Percentiles rank a stretch among this genome's conserved stretches.
phyloP scores from a whole-genome alignment of 345 rosid species.

The Brassica cretica region DNA sequence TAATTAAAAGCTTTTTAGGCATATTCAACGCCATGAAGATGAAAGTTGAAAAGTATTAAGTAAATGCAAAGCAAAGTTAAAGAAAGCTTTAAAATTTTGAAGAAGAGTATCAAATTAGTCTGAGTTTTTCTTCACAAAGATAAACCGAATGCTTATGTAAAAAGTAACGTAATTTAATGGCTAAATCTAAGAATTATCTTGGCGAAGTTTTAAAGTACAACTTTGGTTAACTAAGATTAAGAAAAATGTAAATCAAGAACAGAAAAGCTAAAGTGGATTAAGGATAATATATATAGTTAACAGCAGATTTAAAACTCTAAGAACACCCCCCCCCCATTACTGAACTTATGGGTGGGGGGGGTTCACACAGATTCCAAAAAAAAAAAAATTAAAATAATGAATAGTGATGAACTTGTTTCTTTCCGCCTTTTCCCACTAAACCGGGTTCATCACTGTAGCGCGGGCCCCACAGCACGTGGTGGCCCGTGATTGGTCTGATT shows the following conservation, averaged over 20 bases:
- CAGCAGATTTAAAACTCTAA: slow-evolving; percentile 24
- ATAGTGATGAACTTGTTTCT: no score
- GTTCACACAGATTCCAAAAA: no score
- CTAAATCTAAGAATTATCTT: neutral
- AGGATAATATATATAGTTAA: slow-evolving; percentile 19
- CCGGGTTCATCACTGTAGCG: no score
- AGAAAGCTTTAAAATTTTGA: neutral
- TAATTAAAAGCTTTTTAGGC: slow-evolving; percentile 14
- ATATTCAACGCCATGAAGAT: slow-evolving; percentile 36
- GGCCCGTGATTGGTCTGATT: no score
- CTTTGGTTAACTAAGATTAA: neutral
- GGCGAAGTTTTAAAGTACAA: neutral
- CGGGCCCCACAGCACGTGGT: no score
- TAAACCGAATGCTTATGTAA: slow-evolving; percentile 5
- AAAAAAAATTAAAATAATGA: no score
- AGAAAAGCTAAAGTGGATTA: slow-evolving; percentile 3
- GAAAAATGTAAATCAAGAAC: neutral
- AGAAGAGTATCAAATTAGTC: neutral
- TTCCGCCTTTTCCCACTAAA: no score
- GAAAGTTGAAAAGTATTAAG: neutral
- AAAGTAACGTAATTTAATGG: neutral
- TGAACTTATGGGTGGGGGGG: no score
- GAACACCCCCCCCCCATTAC: no score
- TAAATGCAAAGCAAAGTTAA: slow-evolving; percentile 29
- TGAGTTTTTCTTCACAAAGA: neutral